Evolutionary conservation across 345 rosid genomes (phyloP), one percentile per base, ranked within the genome.

Genomic region (Eucalyptus erythrocorys): DNA sequence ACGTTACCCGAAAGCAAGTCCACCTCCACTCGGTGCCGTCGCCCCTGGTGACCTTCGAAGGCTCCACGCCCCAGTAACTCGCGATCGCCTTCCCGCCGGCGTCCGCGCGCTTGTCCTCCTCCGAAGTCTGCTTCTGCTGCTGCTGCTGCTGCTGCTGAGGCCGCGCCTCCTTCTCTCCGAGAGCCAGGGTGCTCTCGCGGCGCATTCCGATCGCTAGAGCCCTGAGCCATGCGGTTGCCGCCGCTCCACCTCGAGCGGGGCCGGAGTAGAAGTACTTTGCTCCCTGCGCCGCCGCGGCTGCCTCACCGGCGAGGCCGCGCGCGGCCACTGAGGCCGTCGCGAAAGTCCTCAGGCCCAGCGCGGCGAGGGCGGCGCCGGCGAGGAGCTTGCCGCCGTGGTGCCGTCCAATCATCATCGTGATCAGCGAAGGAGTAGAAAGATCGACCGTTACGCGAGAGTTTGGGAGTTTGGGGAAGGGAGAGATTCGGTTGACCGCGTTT

Each of bases 21-120:
- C 90, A 89, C 26, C 84, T 87, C 90, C 90, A 89, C n/a, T 87
- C 88, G 8, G 81, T 86, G 16, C 88, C 86, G 76, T 86, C 90
- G 13, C 59, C 55, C 45, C 80, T 89, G 57, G 87, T 55, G 59
- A 86, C 86, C 88, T 89, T 89, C 6, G 81, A 12, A 8, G 88
- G 80, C 37, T 85, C 24, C 7, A 87, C 48, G 57, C 90, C 90
- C 88, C 90, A 89, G 30, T 89, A 89, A 87, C 88, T 89, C 61
- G 26, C 88, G 6, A 79, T 47, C 48, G 47, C 86, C 24, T 86
- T 89, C 42, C 71, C 88, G 9, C 82, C 27, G 4, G 40, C 57
- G 50, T 12, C 34, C 34, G 30, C 47, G 85, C 57, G 50, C 30
- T 48, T 71, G 86, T 42, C 90, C 76, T 45, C 85, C 66, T 50